These are phyloP conservation scores for Protea cynaroides DNA, from an alignment of 164 flowering plant genomes.

Conservation along the genomic window DNA sequence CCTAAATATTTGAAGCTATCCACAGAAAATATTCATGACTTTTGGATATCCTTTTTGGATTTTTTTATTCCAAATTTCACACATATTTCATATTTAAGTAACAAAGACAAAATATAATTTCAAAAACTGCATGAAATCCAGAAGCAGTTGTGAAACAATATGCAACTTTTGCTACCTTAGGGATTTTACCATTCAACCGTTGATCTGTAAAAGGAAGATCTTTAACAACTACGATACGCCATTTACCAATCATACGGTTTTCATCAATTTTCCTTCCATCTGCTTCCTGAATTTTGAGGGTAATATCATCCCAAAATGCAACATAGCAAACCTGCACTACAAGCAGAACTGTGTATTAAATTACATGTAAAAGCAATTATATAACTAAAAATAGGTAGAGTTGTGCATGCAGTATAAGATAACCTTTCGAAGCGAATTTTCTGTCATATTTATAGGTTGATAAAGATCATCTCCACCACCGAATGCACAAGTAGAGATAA, in stretches of 20 bases:
- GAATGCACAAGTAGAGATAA: conserved; percentile 94
- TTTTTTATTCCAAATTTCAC: too few species aligned
- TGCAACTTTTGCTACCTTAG: conserved; percentile 53
- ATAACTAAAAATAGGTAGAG: not conserved
- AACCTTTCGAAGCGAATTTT: conserved; percentile 73
- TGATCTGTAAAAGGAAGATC: conserved; percentile 92
- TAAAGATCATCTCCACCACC: conserved; percentile 99
- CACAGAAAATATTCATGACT: too few species aligned
- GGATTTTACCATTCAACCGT: conserved; percentile 93
- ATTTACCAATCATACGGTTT: conserved; percentile 70
- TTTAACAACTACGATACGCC: conserved; percentile 75
- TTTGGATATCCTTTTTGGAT: too few species aligned
- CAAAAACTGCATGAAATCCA: not conserved
- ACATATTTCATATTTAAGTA: too few species aligned
- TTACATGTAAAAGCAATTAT: not conserved
- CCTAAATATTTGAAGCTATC: too few species aligned
- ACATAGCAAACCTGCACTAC: conserved; percentile 81
- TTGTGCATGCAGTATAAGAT: not conserved
- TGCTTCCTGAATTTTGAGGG: conserved; percentile 58
- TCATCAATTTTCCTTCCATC: conserved; percentile 54
- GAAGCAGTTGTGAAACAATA: not conserved
- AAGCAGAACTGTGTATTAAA: not conserved
- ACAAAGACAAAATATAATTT: not conserved
- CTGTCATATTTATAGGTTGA: conserved; percentile 92
- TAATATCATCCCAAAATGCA: conserved; percentile 97